Evolutionary conservation across 2,329 filamentous ascomycete species (phyloP).

Genomic region (Colletotrichum sp.): DNA sequence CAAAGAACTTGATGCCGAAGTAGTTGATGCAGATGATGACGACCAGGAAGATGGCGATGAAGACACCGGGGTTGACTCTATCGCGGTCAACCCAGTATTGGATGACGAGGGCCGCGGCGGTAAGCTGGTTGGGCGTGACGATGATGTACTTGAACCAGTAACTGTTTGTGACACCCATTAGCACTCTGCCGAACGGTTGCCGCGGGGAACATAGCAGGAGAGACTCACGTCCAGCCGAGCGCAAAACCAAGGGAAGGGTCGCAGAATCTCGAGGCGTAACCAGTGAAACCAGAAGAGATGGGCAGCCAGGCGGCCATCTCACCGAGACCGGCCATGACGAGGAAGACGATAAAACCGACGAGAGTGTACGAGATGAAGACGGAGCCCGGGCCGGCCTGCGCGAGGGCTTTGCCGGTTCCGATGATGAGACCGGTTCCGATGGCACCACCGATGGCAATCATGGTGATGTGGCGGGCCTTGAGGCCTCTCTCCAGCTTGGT

Average conservation of each 20-base stretch:
- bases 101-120: conserved; percentile 79
- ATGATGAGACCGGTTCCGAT: conserved; percentile 79
- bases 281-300: conserved; percentile 78
- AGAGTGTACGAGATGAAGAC: conserved; percentile 75
- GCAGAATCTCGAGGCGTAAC: conserved; percentile 80
- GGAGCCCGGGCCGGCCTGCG: conserved; percentile 63
- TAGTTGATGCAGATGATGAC: conserved; percentile 70
- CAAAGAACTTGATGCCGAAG: conserved; percentile 72
- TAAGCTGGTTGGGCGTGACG: conserved; percentile 83
- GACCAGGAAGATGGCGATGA: conserved; percentile 74
- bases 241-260: conserved; percentile 83
- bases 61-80: conserved; percentile 77
- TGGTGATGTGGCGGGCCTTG: conserved; percentile 60
- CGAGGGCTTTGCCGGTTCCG: conserved; percentile 63
- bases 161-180: conserved; percentile 68
- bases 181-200: conserved; percentile 43
- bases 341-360: conserved; percentile 75
- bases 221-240: conserved; percentile 71
- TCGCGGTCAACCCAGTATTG: conserved; percentile 75
- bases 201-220: background rate
- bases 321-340: conserved; percentile 82
- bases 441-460: conserved; percentile 76
- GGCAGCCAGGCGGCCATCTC: conserved; percentile 88
- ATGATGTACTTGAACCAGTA: conserved; percentile 85
- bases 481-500: conserved; percentile 57